Base-by-base conservation (phyloP, 495 filamentous ascomycete species). In the Lophiotrema nucula region DNA sequence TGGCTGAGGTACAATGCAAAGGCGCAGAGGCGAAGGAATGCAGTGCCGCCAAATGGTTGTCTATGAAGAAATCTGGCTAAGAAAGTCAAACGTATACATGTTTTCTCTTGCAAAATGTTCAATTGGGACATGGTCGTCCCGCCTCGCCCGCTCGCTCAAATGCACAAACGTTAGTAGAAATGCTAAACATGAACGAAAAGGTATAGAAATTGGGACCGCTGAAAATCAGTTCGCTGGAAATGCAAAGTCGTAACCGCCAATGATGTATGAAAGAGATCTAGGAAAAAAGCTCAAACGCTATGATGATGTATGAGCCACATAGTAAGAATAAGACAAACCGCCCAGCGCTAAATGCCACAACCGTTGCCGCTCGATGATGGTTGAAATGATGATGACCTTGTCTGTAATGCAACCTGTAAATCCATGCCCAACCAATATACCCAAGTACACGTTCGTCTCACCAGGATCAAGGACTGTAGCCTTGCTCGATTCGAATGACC, bases 331-430 rank as follows among this genome's bases (percentile, higher is more conserved):
- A 53, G 37, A 54, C 16, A 28, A 27, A 38, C 57, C 55, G 44
- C 57, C 57, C 53, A 42, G 27, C 47, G 62, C 62, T 65, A 65
- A 65, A 65, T 65, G 62, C 57, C 56, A 65, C 47, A 57, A 60
- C 53, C 62, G 47, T 65, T 60, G 56, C 56, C 62, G 62, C 62
- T 60, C 51, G 42, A 57, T 56, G 39, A 21, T 24, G 51, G 28
- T 33, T 47, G 44, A 28, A 44, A 37, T 47, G 48, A 35, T 39
- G 28, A 31, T 39, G 24, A 18, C 43, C 37, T 49, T 39, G 31
- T 26, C 49, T 50, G 49, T 46, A 50, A 62, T 62, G 58, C 51
- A 56, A 62, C 33, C 50, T 6, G 28, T 12, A 43, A 54, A 4
- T 50, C 42, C 54, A 23, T 47, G 39, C 53, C 60, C 46, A 41